These are phyloP conservation scores for Lyophyllum semitale DNA, from an alignment of 768 basidiomycete species.

Conservation along the genomic window DNA sequence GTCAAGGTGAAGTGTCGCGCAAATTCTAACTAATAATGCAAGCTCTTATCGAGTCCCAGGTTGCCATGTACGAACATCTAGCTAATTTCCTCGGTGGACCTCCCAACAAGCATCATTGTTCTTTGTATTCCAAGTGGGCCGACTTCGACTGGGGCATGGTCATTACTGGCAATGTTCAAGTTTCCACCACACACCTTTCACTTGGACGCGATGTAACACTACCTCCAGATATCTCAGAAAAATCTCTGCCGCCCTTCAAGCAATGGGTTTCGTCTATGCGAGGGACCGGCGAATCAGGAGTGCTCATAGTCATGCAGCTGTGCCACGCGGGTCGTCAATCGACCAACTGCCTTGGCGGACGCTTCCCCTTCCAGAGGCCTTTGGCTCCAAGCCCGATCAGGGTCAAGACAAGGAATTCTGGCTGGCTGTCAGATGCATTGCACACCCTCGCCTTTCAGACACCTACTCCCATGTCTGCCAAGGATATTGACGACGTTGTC, in stretches of 20 bases:
- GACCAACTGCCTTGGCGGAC: conserved; percentile 67
- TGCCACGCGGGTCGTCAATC: conserved; percentile 87
- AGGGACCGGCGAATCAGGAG: conserved; percentile 21
- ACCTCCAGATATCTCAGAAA: conserved; percentile 44
- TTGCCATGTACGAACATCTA: conserved; percentile 89
- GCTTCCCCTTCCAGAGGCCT: conserved; percentile 59
- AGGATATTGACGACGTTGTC: conserved; percentile 64
- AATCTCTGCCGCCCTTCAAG: conserved; percentile 51
- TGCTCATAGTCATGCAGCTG: conserved; percentile 79
- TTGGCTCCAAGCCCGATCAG: conserved; percentile 71
- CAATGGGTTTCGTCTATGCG: conserved; percentile 54
- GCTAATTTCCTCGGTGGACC: conserved; percentile 64
- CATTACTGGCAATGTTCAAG: conserved; percentile 83
- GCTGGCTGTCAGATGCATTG: conserved; percentile 36
- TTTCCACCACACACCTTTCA: conserved; percentile 60
- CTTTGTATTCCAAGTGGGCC: conserved; percentile 77
- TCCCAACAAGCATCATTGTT: conserved; percentile 64
- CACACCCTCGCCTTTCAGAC: conserved; percentile 61
- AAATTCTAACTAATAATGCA: neutral
- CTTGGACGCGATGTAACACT: conserved; percentile 75
- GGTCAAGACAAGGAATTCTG: conserved; percentile 34
- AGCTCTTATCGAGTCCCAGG: conserved; percentile 45
- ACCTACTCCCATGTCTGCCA: conserved; percentile 57
- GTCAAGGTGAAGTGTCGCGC: conserved; percentile 46
- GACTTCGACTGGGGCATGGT: conserved; percentile 84